phyloP scores from a whole-genome alignment of 2,329 filamentous ascomycete genomes.

The Trichoderma endophyticum region DNA sequence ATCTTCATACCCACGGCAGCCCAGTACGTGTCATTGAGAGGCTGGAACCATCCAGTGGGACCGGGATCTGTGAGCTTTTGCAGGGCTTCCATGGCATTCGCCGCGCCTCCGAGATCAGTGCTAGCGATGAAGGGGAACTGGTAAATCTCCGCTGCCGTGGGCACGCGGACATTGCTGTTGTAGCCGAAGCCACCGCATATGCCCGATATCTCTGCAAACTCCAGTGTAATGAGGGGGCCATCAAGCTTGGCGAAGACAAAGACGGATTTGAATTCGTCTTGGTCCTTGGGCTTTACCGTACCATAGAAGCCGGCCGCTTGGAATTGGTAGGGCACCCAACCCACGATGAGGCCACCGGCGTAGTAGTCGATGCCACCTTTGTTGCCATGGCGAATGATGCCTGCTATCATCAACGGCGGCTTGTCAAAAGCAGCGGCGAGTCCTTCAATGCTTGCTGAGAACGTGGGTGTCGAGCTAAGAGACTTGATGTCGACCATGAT shows the following conservation, averaged over 20 bases:
- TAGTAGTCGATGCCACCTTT: background rate
- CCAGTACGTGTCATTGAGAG: background rate
- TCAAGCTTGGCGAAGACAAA: background rate
- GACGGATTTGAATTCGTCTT: background rate
- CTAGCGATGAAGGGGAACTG: background rate
- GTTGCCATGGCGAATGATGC: background rate
- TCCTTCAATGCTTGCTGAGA: background rate
- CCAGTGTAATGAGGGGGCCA: background rate
- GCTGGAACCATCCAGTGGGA: background rate
- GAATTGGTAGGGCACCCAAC: background rate
- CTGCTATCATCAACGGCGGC: background rate
- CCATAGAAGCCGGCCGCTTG: background rate
- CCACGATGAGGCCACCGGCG: background rate
- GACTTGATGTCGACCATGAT: background rate
- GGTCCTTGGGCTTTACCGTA: background rate
- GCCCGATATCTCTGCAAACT: background rate
- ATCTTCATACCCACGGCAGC: background rate
- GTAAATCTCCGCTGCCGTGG: background rate
- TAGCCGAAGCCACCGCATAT: background rate
- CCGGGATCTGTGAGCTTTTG: background rate
- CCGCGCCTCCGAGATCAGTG: background rate
- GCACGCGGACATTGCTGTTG: background rate
- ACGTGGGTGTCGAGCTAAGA: background rate
- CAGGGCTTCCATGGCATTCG: background rate
- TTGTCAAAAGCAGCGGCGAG: background rate